Conservation (phyloP, 2,329 filamentous ascomycete genomes). For the Trichoderma cornu-damae region DNA sequence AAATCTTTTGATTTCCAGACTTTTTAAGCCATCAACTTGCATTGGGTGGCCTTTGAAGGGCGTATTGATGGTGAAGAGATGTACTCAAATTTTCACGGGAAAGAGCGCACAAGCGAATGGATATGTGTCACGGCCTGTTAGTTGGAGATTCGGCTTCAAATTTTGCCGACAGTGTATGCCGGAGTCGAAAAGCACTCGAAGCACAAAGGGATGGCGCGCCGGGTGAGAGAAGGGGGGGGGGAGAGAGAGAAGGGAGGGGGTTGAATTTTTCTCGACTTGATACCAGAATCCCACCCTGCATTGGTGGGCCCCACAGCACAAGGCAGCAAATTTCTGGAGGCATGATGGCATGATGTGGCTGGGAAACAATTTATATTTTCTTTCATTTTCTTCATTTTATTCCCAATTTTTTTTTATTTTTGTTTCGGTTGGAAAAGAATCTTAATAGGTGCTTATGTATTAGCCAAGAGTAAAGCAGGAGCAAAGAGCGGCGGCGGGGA, state of each 20-base stretch:
- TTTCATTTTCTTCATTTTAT: not conserved
- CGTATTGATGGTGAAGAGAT: not conserved
- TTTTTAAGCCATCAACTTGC: not conserved
- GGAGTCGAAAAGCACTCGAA: not conserved
- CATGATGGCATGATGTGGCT: not conserved
- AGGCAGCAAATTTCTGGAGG: not conserved
- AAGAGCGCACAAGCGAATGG: not conserved
- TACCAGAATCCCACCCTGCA: no score
- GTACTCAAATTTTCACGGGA: not conserved
- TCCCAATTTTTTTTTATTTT: not conserved
- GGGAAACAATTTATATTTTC: not conserved
- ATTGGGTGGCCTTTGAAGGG: not conserved
- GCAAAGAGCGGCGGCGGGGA: not conserved
- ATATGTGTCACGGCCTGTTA: not conserved
- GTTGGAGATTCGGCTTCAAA: not conserved
- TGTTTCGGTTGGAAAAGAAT: not conserved
- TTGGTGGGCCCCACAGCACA: not conserved
- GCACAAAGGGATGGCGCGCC: not conserved
- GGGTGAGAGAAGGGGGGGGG: not conserved
- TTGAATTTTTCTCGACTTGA: not conserved
- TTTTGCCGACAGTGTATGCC: not conserved
- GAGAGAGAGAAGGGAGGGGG: not conserved
- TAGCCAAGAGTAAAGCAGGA: not conserved
- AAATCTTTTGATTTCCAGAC: no score
- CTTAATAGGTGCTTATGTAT: not conserved